Evolutionary conservation across 2,329 filamentous ascomycete species (phyloP), one percentile per base, ranked within the genome.

Genomic region (Scytalidium lignicola): DNA sequence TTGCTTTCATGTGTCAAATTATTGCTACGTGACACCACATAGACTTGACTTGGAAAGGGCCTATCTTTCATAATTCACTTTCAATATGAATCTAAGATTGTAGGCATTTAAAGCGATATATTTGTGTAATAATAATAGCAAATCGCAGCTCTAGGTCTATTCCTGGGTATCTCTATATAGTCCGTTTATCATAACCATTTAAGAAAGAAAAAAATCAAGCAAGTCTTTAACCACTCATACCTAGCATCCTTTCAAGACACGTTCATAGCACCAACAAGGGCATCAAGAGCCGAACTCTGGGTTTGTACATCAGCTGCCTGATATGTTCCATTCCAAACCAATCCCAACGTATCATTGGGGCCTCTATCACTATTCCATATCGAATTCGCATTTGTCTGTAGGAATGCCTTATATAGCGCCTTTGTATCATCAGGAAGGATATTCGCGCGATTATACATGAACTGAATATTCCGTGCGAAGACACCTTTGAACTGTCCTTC

Each of bases 401-500:
- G 77, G 48, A 83, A 82, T 2, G 67, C 61, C 12, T 65, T 68
- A 59, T 82, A 84, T 9, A 63, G 62, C 2, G 70, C 62, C 32
- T 76, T 67, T 0, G 78, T 76, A 1, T 73, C 74, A 2, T 66
- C 75, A 1, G 53, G 47, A 15, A 61, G 19, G 2, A 53, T 41
- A 6, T 22, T 55, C 1, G 54, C 58, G 9, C 62, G 47, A 7
- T 67, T 59, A 19, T 85, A 71, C 28, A 90, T 65, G 48, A 78
- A 75, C 28, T 74, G 72, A 18, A 90, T 67, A 59, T 86, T 86
- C 18, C 83, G 75, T 15, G 79, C 73, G 54, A 88, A 87, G 29
- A 88, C 72, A 3, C 86, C 86, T 65, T 90, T 89, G 74, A 89
- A 90, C 59, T 86, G 81, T 28, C 78, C 73, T 1, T 72, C 76